Percentiles rank a stretch among this genome's conserved stretches.
Evolutionary conservation across 1,139 yeast genomes (phyloP).

Genomic region (Blastobotrys elegans): DNA sequence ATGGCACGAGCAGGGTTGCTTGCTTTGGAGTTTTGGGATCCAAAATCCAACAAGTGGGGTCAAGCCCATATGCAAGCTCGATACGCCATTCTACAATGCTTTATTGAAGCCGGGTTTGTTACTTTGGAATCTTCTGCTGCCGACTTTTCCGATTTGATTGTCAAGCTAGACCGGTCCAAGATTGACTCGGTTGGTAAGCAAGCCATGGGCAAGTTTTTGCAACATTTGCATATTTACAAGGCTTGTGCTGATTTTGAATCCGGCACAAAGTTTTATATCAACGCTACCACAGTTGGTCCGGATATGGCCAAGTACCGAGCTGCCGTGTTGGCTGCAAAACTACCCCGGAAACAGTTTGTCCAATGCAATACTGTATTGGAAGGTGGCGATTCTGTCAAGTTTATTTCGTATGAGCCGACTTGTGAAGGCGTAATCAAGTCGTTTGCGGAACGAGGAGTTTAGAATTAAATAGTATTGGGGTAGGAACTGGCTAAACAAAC

Average conservation of each 20-base stretch:
- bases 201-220: slow-evolving; percentile 67
- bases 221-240: slow-evolving; percentile 70
- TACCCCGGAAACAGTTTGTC: slow-evolving; percentile 77
- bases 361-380: slow-evolving; percentile 64
- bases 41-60: slow-evolving; percentile 76
- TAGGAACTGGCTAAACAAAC: slow-evolving; percentile 1
- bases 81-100: slow-evolving; percentile 73
- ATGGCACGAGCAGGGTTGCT: slow-evolving; percentile 87
- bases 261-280: slow-evolving; percentile 59
- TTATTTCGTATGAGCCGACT: slow-evolving; percentile 71
- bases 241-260: slow-evolving; percentile 63
- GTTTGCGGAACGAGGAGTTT: slow-evolving; percentile 58
- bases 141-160: slow-evolving; percentile 53
- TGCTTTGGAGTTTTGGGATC: slow-evolving; percentile 85
- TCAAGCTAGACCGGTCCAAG: slow-evolving; percentile 54
- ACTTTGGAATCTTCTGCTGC: slow-evolving; percentile 46
- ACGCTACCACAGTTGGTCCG: slow-evolving; percentile 60
- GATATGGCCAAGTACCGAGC: slow-evolving; percentile 64
- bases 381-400: slow-evolving; percentile 42
- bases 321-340: slow-evolving; percentile 61
- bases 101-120: slow-evolving; percentile 64
- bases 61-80: slow-evolving; percentile 97
- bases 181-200: slow-evolving; percentile 65
- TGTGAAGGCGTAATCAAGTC: slow-evolving; percentile 74
- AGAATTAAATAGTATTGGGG: no score